phyloP scores from a whole-genome alignment of 306 rosid genomes.

The Citrullus colocynthis region DNA sequence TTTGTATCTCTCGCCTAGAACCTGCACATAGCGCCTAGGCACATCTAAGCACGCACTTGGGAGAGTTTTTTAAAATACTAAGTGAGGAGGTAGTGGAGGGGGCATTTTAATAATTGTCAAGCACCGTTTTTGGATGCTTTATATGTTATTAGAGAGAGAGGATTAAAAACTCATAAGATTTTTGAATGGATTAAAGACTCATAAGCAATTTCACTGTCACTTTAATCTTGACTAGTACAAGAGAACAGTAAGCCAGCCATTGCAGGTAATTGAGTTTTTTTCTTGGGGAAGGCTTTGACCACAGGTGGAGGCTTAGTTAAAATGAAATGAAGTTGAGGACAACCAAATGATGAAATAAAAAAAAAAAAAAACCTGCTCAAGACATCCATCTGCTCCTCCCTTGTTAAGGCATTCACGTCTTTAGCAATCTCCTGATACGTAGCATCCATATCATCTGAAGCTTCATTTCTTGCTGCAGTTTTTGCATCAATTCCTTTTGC shows the following conservation, averaged over 20 bases:
- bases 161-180: constrained; percentile 18
- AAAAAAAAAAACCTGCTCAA: constrained; percentile 31
- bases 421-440: constrained; percentile 35
- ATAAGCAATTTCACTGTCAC: constrained; percentile 7
- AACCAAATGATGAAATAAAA: neutral
- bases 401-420: constrained; percentile 61
- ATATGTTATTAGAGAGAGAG: constrained; percentile 18
- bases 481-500: constrained; percentile 20
- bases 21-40: too few relatives aligned
- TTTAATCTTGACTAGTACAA: constrained; percentile 8
- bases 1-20: too few relatives aligned
- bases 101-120: constrained; percentile 16
- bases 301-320: constrained; percentile 22
- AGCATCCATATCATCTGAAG: constrained; percentile 21
- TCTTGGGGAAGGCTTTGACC: constrained; percentile 17
- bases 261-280: constrained; percentile 5
- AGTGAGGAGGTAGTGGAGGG: constrained; percentile 13
- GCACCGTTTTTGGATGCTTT: constrained; percentile 20
- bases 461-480: constrained; percentile 8
- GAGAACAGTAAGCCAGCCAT: neutral
- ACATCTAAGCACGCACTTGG: too few relatives aligned
- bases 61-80: too few relatives aligned
- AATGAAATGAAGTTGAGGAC: constrained; percentile 9
- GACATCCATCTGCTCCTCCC: constrained; percentile 62
- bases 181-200: constrained; percentile 26